Percentiles rank a stretch among this genome's conserved stretches.
Conservation (phyloP, 768 basidiomycete genomes). For the Serendipita vermifera region DNA sequence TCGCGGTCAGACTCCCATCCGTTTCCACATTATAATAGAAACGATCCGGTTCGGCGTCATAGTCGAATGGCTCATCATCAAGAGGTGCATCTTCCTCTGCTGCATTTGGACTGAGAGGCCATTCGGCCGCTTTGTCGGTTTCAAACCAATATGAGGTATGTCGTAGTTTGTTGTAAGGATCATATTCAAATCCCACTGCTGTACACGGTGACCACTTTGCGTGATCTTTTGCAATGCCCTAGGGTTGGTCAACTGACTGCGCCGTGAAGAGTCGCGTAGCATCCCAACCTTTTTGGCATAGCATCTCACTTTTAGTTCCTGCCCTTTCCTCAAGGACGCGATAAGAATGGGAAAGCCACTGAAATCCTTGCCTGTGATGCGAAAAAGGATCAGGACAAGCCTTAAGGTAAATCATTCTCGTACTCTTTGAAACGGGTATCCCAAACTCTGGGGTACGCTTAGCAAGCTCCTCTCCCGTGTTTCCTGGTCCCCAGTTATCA, state of each 20-base stretch:
- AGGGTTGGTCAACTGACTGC: neutral
- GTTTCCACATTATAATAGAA: conserved; percentile 96
- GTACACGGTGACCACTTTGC: conserved; percentile 98
- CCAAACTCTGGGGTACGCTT: conserved; percentile 70
- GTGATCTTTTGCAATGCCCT: conserved; percentile 98
- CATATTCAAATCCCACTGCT: conserved; percentile 92
- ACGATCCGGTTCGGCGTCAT: conserved; percentile 69
- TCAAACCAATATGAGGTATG: conserved; percentile 97
- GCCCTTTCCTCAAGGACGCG: conserved; percentile 86
- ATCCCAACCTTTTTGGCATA: conserved; percentile 92
- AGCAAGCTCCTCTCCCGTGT: conserved; percentile 55
- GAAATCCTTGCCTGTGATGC: conserved; percentile 39
- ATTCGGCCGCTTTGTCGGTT: conserved; percentile 64
- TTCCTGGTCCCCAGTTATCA: conserved; percentile 23
- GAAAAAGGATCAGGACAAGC: conserved; percentile 7
- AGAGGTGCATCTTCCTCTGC: conserved; percentile 67
- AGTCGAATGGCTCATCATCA: conserved; percentile 79
- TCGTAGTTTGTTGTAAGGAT: conserved; percentile 91
- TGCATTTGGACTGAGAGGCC: conserved; percentile 84
- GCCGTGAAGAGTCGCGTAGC: conserved; percentile 15
- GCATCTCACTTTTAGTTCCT: conserved; percentile 75
- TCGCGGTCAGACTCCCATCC: conserved; percentile 76
- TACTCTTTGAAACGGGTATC: conserved; percentile 73
- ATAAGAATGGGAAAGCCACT: conserved; percentile 60
- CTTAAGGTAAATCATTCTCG: conserved; percentile 18